Percentiles rank a stretch among this genome's conserved stretches.
Evolutionary conservation across 148 eudicot genomes (phyloP).

Genomic region (Gaultheria prostrata): DNA sequence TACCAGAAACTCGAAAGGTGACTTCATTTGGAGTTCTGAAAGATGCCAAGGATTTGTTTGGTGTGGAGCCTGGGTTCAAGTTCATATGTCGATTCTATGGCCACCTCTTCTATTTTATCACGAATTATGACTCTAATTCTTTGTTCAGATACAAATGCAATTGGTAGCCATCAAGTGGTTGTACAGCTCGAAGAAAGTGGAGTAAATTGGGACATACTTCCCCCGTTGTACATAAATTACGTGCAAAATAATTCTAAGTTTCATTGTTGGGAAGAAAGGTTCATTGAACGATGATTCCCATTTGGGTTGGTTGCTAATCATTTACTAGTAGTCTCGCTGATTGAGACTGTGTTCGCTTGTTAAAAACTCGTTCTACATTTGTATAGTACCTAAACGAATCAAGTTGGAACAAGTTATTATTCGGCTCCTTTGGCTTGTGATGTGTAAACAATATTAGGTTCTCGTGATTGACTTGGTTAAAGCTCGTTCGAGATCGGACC

Average conservation of each 20-base stretch:
- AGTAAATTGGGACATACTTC: not conserved
- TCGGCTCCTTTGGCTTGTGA: too few relatives aligned
- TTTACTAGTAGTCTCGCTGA: too few relatives aligned
- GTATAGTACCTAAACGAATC: too few relatives aligned
- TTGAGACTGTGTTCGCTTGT: too few relatives aligned
- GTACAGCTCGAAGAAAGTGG: constrained; percentile 10
- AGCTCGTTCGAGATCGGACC: too few relatives aligned
- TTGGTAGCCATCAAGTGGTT: constrained; percentile 7
- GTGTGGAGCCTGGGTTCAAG: not conserved
- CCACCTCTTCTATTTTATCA: not conserved
- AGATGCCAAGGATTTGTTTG: not conserved
- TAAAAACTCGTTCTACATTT: too few relatives aligned
- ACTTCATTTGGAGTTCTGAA: not conserved
- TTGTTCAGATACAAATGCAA: constrained; percentile 3
- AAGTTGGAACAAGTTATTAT: too few relatives aligned
- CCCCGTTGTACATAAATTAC: not conserved
- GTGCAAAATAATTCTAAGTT: not conserved
- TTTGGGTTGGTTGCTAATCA: not conserved
- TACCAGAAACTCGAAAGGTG: constrained; percentile 15
- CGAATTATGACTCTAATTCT: not conserved
- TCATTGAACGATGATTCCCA: not conserved
- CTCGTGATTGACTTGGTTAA: too few relatives aligned
- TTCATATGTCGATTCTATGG: not conserved
- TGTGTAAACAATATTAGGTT: too few relatives aligned
- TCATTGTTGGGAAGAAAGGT: not conserved